Evolutionary conservation across 306 rosid species (phyloP).

Genomic region (Vicia sativa): DNA sequence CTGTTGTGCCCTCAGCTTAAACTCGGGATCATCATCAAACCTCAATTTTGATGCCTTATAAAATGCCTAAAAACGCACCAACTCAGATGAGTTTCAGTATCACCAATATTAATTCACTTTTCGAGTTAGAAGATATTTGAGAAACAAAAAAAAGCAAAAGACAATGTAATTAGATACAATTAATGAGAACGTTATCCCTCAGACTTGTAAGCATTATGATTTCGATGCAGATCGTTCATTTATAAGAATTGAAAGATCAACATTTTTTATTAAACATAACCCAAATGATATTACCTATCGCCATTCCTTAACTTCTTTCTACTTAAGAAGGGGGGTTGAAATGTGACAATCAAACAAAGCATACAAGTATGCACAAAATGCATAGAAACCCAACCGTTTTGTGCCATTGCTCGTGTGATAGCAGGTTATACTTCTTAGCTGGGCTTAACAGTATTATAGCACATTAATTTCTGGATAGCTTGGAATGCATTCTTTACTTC

Average conservation of each 20-base stretch:
- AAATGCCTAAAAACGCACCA: constrained; percentile 56
- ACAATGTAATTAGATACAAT: constrained; percentile 5
- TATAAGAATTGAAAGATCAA: constrained; percentile 10
- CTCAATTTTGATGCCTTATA: constrained; percentile 87
- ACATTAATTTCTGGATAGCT: constrained; percentile 10
- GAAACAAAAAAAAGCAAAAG: constrained; percentile 27
- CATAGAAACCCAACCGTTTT: background rate
- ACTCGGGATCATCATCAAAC: constrained; percentile 80
- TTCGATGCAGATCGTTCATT: constrained; percentile 27
- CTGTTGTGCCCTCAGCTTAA: constrained; percentile 84
- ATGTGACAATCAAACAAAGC: constrained; percentile 7
- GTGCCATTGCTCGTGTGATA: background rate
- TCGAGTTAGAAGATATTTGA: constrained; percentile 2
- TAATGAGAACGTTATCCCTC: constrained; percentile 18
- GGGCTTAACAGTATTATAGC: constrained; percentile 17
- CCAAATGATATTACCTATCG: background rate
- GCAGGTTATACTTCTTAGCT: constrained; percentile 16
- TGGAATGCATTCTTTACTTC: constrained; percentile 15
- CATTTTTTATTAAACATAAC: constrained; percentile 6
- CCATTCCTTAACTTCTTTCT: constrained; percentile 18
- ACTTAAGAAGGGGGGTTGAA: background rate
- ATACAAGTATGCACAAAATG: background rate
- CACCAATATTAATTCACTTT: constrained; percentile 12
- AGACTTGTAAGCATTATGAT: constrained; percentile 20
- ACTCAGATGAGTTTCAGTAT: constrained; percentile 35